Evolutionary conservation across 768 basidiomycete species (phyloP).

Genomic region (Russula sp.): DNA sequence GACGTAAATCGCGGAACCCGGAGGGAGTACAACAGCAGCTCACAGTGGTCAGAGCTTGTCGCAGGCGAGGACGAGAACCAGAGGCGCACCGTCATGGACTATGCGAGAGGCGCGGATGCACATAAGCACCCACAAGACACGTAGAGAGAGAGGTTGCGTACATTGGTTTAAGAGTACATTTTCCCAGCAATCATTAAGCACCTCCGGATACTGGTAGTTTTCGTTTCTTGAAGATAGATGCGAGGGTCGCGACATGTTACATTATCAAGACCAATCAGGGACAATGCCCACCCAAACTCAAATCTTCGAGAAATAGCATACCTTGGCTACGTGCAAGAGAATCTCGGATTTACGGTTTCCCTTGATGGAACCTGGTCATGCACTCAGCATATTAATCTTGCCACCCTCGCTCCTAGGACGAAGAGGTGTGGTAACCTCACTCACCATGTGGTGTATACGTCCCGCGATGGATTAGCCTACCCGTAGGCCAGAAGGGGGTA

Average conservation of each 20-base stretch:
- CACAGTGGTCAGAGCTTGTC: neutral
- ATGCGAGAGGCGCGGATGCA: slow-evolving; percentile 39
- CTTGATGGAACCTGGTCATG: slow-evolving; percentile 71
- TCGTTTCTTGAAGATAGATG: slow-evolving; percentile 50
- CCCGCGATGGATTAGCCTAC: slow-evolving; percentile 52
- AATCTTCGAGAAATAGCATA: slow-evolving; percentile 27
- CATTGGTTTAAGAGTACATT: slow-evolving; percentile 86
- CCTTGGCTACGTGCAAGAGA: slow-evolving; percentile 85
- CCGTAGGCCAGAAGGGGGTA: no score
- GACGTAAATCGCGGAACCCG: slow-evolving; percentile 50
- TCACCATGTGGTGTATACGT: slow-evolving; percentile 94
- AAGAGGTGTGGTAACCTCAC: slow-evolving; percentile 14
- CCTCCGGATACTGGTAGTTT: slow-evolving; percentile 67
- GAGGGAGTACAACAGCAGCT: slow-evolving; percentile 51
- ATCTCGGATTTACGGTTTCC: slow-evolving; percentile 97
- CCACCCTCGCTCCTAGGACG: no score
- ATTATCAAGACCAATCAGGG: neutral
- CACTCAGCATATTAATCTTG: neutral
- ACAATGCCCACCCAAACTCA: neutral
- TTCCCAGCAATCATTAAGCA: slow-evolving; percentile 87
- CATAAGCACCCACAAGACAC: slow-evolving; percentile 33
- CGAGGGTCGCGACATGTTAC: slow-evolving; percentile 75
- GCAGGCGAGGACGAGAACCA: neutral
- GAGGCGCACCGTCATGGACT: slow-evolving; percentile 75
- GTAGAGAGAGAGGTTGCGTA: slow-evolving; percentile 33